These are phyloP conservation scores for Arthrinium puccinioides DNA, from an alignment of 2,329 filamentous ascomycete species.

Conservation along the genomic window DNA sequence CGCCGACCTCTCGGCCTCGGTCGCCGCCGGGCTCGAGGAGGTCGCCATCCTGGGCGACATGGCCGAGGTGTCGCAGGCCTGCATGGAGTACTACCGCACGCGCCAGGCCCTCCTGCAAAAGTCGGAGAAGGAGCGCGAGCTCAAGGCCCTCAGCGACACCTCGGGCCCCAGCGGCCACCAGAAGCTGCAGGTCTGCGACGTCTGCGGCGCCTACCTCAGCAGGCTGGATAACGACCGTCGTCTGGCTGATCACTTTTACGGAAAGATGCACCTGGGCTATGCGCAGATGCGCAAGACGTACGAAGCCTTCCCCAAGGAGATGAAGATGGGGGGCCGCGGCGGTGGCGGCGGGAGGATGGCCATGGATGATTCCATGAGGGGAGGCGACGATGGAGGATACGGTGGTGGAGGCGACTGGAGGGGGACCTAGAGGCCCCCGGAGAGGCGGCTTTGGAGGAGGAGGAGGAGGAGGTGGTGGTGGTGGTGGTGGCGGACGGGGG, in stretches of 20 bases:
- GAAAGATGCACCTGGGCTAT: slow-evolving; percentile 98
- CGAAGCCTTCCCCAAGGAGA: slow-evolving; percentile 78
- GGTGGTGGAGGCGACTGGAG: slow-evolving; percentile 34
- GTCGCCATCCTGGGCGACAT: slow-evolving; percentile 78
- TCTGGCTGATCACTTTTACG: slow-evolving; percentile 95
- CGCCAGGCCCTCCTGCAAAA: slow-evolving; percentile 75
- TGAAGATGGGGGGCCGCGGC: slow-evolving; percentile 64
- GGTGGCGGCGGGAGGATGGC: slow-evolving; percentile 35
- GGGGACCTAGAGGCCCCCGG: slow-evolving; percentile 42
- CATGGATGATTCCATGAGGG: slow-evolving; percentile 35
- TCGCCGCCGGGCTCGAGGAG: slow-evolving; percentile 78
- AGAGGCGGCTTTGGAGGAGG: slow-evolving; percentile 49
- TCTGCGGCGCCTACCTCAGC: slow-evolving; percentile 90
- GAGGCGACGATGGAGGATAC: slow-evolving; percentile 38
- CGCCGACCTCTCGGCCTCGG: slow-evolving; percentile 67
- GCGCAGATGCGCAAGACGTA: slow-evolving; percentile 96
- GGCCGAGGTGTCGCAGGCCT: slow-evolving; percentile 70
- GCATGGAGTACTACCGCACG: slow-evolving; percentile 84
- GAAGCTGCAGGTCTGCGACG: slow-evolving; percentile 97
- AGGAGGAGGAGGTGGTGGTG: slow-evolving; percentile 45
- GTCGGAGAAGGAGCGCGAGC: slow-evolving; percentile 74
- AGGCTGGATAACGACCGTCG: slow-evolving; percentile 90
- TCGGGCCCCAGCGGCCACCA: slow-evolving; percentile 91
- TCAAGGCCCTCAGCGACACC: slow-evolving; percentile 87
- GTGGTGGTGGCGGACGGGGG: slow-evolving; percentile 31